Conservation (phyloP, 352 stramenopile genomes). For the Pythium dissimile region DNA sequence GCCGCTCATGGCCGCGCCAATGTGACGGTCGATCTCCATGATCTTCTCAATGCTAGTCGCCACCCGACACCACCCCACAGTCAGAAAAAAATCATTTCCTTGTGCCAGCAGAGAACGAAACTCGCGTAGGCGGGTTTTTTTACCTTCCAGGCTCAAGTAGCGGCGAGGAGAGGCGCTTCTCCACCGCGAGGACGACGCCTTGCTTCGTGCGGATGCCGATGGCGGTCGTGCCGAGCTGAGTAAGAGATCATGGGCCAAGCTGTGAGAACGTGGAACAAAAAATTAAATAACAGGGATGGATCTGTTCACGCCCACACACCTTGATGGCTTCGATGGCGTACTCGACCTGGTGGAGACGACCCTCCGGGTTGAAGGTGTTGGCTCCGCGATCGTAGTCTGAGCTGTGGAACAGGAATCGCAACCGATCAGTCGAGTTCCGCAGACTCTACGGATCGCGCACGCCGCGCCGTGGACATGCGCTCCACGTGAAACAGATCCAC, state of each 20-base stretch:
- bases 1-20: conserved; percentile 98
- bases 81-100: no score
- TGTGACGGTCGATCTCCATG: conserved; percentile 98
- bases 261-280: conserved; percentile 8
- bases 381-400: conserved; percentile 99
- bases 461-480: neutral
- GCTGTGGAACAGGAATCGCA: conserved; percentile 29
- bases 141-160: conserved; percentile 93
- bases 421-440: neutral
- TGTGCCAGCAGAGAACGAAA: neutral
- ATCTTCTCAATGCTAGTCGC: conserved; percentile 97
- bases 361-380: conserved; percentile 99
- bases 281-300: neutral
- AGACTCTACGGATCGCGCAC: neutral
- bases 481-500: neutral
- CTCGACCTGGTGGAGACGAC: conserved; percentile 98
- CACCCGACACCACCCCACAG: neutral
- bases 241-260: neutral
- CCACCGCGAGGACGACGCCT: conserved; percentile 96
- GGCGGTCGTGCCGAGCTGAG: conserved; percentile 95
- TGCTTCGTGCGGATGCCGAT: conserved; percentile 98
- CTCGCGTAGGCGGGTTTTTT: neutral
- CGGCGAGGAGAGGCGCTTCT: conserved; percentile 97
- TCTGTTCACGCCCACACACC: conserved; percentile 28
- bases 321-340: conserved; percentile 99